phyloP scores from a whole-genome alignment of 371 early-diverging fungal species.

The Parasitella parasitica region DNA sequence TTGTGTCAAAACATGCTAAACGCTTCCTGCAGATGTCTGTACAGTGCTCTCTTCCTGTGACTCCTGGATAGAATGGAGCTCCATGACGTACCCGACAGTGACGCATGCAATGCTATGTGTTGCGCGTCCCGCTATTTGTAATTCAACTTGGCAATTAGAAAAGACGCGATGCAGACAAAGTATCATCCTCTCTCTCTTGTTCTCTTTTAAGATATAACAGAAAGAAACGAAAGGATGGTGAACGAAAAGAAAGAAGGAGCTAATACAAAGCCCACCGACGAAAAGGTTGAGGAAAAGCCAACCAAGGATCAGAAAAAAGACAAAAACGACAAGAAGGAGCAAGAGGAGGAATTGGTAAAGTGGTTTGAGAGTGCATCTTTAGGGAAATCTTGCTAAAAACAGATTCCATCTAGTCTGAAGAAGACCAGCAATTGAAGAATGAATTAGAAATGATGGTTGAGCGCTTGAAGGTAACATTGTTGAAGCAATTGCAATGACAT shows the following conservation, averaged over 20 bases:
- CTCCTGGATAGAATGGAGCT: not conserved
- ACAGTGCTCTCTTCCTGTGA: not conserved
- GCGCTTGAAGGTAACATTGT: slow-evolving; percentile 67
- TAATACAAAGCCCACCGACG: slow-evolving; percentile 10
- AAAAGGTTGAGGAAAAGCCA: slow-evolving; percentile 28
- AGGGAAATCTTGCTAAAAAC: too few relatives aligned
- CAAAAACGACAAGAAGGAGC: slow-evolving; percentile 45
- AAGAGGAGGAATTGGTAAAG: slow-evolving; percentile 51
- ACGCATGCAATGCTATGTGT: slow-evolving; percentile 2
- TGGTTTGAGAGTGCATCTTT: too few relatives aligned
- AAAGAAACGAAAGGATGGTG: too few relatives aligned
- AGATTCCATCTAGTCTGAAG: slow-evolving; percentile 81
- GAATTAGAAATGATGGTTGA: slow-evolving; percentile 95
- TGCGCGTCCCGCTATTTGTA: slow-evolving; percentile 12
- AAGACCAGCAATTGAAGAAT: slow-evolving; percentile 89
- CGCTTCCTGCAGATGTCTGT: not conserved
- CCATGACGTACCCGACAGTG: slow-evolving; percentile 5
- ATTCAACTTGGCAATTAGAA: not conserved
- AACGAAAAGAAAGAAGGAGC: slow-evolving; percentile 27
- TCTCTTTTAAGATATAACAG: not conserved
- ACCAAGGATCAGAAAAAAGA: slow-evolving; percentile 32
- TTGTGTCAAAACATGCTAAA: too few relatives aligned
- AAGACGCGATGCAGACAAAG: slow-evolving; percentile 12
- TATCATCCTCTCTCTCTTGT: not conserved
- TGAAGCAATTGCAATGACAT: too few relatives aligned